Percentiles rank a stretch among this genome's conserved stretches.
Evolutionary conservation across 768 basidiomycete genomes (phyloP).

Genomic region (Pulveroboletus sp.): DNA sequence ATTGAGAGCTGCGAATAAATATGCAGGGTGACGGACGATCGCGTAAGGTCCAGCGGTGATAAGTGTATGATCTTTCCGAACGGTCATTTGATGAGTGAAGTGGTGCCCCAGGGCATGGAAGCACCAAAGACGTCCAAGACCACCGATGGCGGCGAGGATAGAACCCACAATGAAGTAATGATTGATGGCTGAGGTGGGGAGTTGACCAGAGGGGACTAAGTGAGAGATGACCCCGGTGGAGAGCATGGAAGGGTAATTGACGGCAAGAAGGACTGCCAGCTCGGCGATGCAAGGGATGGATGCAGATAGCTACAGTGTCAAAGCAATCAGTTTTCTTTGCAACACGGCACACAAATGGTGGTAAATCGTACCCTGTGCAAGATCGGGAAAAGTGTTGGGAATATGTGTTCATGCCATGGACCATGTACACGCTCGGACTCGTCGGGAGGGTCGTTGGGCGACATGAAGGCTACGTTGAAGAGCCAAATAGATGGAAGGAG

Average conservation of each 20-base stretch:
- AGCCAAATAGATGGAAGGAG: slow-evolving; percentile 27
- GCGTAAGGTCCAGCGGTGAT: slow-evolving; percentile 35
- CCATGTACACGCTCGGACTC: slow-evolving; percentile 18
- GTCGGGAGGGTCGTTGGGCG: slow-evolving; percentile 20
- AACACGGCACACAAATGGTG: neutral
- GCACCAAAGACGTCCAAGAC: slow-evolving; percentile 35
- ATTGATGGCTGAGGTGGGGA: slow-evolving; percentile 21
- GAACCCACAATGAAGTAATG: slow-evolving; percentile 30
- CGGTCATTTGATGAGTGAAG: slow-evolving; percentile 34
- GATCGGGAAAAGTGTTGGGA: slow-evolving; percentile 19
- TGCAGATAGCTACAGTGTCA: slow-evolving; percentile 17
- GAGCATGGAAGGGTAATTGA: slow-evolving; percentile 9
- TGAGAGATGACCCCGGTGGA: slow-evolving; percentile 23
- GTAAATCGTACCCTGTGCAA: slow-evolving; percentile 21
- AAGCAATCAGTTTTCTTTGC: slow-evolving; percentile 4
- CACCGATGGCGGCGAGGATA: slow-evolving; percentile 25
- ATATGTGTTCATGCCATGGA: slow-evolving; percentile 22
- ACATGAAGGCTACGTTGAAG: slow-evolving; percentile 25
- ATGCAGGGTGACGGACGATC: slow-evolving; percentile 36
- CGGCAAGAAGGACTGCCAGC: slow-evolving; percentile 18
- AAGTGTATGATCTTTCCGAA: slow-evolving; percentile 29
- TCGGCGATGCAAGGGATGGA: slow-evolving; percentile 31
- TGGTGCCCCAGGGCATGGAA: slow-evolving; percentile 31
- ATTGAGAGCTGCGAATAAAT: slow-evolving; percentile 24
- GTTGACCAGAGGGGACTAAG: slow-evolving; percentile 16